Evolutionary conservation across 768 basidiomycete species (phyloP).

Genomic region (Phylloporus rhodoxanthus): DNA sequence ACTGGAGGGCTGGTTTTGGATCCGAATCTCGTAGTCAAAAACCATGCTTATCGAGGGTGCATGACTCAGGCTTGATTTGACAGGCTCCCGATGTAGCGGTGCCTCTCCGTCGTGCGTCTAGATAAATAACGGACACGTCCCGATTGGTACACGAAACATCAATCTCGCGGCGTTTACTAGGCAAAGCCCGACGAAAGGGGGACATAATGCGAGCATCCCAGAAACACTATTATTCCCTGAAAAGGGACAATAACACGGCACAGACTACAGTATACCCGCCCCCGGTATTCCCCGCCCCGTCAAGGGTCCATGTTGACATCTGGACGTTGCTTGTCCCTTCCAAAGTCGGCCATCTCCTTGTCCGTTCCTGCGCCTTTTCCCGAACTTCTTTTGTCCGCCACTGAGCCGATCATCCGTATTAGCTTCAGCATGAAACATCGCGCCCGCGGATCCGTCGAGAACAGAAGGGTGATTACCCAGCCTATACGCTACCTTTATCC

Average conservation of each 20-base stretch:
- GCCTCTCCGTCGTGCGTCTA: slow-evolving; percentile 1
- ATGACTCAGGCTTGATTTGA: slow-evolving; percentile 2
- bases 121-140: slow-evolving; percentile 1
- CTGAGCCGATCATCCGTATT: slow-evolving; percentile 18
- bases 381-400: slow-evolving; percentile 19
- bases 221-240: background rate
- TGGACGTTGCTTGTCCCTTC: slow-evolving; percentile 10
- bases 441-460: slow-evolving; percentile 23
- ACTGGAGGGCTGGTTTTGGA: background rate
- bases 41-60: slow-evolving; percentile 20
- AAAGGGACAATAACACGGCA: background rate
- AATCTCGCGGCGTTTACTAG: slow-evolving; percentile 9
- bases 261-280: background rate
- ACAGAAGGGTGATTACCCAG: slow-evolving; percentile 11
- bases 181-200: slow-evolving; percentile 3
- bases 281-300: slow-evolving; percentile 21
- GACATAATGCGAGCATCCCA: background rate
- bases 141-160: slow-evolving; percentile 15
- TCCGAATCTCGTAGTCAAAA: slow-evolving; percentile 20
- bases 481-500: slow-evolving; percentile 7
- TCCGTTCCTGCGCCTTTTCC: slow-evolving; percentile 14
- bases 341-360: slow-evolving; percentile 9
- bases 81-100: slow-evolving; percentile 1
- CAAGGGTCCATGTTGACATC: slow-evolving; percentile 4
- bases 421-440: slow-evolving; percentile 15